phyloP scores from a whole-genome alignment of 1,139 yeast genomes.

The Waltiozyma sp. region DNA sequence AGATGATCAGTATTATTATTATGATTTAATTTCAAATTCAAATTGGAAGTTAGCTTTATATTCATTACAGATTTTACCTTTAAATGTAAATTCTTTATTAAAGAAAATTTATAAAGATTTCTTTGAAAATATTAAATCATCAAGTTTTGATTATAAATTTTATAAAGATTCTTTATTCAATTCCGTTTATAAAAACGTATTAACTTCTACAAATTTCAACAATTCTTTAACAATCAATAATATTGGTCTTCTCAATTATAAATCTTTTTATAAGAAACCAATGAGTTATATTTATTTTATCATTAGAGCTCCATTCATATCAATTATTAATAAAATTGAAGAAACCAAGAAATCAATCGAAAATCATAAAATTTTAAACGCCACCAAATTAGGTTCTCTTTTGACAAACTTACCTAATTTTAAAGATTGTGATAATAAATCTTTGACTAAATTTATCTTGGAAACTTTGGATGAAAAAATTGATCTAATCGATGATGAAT shows the following conservation, averaged over 20 bases:
- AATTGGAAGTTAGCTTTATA: conserved; percentile 20
- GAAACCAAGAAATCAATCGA: conserved; percentile 17
- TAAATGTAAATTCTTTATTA: conserved; percentile 9
- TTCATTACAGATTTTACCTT: conserved; percentile 25
- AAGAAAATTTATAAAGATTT: conserved; percentile 14
- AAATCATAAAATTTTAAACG: conserved; percentile 19
- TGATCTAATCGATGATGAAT: background rate
- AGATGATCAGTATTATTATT: conserved; percentile 21
- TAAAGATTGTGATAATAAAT: conserved; percentile 1
- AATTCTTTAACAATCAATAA: background rate
- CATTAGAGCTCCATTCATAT: conserved; percentile 25
- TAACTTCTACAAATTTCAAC: background rate
- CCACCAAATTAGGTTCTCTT: conserved; percentile 26
- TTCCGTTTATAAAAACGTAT: conserved; percentile 4
- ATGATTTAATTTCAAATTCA: conserved; percentile 17
- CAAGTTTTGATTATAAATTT: background rate
- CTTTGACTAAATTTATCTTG: background rate
- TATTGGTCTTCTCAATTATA: background rate
- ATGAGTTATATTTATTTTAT: conserved; percentile 12
- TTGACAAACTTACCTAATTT: conserved; percentile 22
- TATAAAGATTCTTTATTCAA: conserved; percentile 6
- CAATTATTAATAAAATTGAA: conserved; percentile 21
- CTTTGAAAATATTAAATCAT: background rate
- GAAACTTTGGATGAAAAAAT: background rate
- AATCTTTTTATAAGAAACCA: background rate